Percentiles rank a stretch among this genome's conserved stretches.
These are phyloP conservation scores for Diospyros kaki DNA, from an alignment of 148 eudicot species.

Conservation along the genomic window DNA sequence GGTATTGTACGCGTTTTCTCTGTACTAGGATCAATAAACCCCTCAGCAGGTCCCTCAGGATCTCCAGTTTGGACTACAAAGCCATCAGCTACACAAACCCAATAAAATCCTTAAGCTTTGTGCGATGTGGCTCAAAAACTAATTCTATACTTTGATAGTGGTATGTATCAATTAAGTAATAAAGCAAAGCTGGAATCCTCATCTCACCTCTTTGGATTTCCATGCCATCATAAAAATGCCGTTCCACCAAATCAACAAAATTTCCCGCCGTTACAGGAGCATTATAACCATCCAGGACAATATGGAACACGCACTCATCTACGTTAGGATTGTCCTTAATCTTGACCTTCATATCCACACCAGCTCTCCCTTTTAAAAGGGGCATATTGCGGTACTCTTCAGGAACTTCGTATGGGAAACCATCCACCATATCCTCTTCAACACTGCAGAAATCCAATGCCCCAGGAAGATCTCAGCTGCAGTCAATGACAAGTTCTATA, in stretches of 20 bases:
- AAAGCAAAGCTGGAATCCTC: background rate
- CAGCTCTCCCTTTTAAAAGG: slow-evolving; percentile 91
- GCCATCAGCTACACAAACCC: slow-evolving; percentile 72
- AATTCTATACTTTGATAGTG: slow-evolving; percentile 8
- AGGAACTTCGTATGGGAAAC: slow-evolving; percentile 94
- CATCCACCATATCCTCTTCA: slow-evolving; percentile 99
- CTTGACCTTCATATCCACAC: slow-evolving; percentile 98
- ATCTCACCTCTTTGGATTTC: slow-evolving; percentile 90
- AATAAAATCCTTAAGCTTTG: background rate
- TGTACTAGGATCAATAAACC: slow-evolving; percentile 96
- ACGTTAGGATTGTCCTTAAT: slow-evolving; percentile 95
- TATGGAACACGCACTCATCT: slow-evolving; percentile 74
- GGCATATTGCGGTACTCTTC: slow-evolving; percentile 91
- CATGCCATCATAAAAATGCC: slow-evolving; percentile 99
- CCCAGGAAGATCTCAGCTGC: slow-evolving; percentile 99
- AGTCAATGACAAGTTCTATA: slow-evolving; percentile 90
- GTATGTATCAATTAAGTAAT: background rate
- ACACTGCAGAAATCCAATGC: slow-evolving; percentile 99
- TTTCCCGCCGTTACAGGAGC: slow-evolving; percentile 98
- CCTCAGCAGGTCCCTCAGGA: slow-evolving; percentile 98
- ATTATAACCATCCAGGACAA: slow-evolving; percentile 93
- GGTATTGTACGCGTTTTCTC: slow-evolving; percentile 93
- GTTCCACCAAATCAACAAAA: slow-evolving; percentile 86
- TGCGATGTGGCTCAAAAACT: background rate
- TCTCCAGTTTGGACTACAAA: slow-evolving; percentile 99